Evolutionary conservation across 768 basidiomycete genomes (phyloP).

Genomic region (Coprinopsis marcescibilis): DNA sequence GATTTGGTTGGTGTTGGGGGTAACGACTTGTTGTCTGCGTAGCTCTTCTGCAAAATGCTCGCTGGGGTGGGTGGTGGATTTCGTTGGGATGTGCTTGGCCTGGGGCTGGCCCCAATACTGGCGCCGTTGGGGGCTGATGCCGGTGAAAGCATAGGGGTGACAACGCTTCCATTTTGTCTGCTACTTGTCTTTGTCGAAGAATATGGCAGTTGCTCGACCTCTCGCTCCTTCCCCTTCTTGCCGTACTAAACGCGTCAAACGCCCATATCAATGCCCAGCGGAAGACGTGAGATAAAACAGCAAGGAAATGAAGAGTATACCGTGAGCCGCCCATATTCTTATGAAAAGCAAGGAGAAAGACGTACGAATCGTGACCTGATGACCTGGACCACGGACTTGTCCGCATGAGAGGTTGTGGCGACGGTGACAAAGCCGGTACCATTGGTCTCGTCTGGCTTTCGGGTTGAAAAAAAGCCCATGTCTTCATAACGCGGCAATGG

Average conservation of each 20-base stretch:
- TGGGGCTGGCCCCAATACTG: slow-evolving; percentile 17
- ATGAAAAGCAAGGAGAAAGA: slow-evolving; percentile 17
- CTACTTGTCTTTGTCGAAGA: neutral
- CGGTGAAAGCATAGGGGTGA: slow-evolving; percentile 13
- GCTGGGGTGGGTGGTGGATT: slow-evolving; percentile 19
- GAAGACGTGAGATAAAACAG: slow-evolving; percentile 8
- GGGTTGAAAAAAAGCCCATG: slow-evolving; percentile 51
- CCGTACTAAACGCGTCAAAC: slow-evolving; percentile 37
- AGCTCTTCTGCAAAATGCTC: neutral
- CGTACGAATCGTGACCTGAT: slow-evolving; percentile 59
- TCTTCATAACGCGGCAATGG: slow-evolving; percentile 31
- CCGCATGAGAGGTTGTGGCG: slow-evolving; percentile 19
- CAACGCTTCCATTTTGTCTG: neutral
- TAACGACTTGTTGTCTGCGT: slow-evolving; percentile 16
- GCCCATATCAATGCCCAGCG: slow-evolving; percentile 3
- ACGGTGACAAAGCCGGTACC: slow-evolving; percentile 25
- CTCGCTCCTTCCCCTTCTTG: slow-evolving; percentile 55
- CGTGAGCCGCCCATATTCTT: slow-evolving; percentile 11
- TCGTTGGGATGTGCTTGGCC: slow-evolving; percentile 14
- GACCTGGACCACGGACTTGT: slow-evolving; percentile 49
- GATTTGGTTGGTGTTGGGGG: slow-evolving; percentile 19
- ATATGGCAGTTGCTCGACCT: slow-evolving; percentile 28
- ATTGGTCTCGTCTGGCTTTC: slow-evolving; percentile 39
- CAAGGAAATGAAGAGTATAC: slow-evolving; percentile 13
- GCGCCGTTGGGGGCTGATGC: slow-evolving; percentile 7